Conservation (phyloP, 2,329 filamentous ascomycete species). For the Trichophyton verrucosum region DNA sequence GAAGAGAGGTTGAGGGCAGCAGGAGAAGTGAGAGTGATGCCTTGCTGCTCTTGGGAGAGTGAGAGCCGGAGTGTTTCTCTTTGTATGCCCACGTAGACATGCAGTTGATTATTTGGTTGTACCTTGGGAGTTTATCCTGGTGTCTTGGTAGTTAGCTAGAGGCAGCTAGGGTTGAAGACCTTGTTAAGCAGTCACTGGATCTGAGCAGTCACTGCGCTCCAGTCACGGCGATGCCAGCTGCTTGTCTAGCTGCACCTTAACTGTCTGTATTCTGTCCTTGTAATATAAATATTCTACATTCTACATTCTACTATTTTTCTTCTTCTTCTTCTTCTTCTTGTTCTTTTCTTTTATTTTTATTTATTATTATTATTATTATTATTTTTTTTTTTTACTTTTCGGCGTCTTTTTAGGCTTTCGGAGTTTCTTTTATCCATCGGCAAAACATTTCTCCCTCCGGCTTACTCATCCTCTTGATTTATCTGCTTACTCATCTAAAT, state of each 20-base stretch:
- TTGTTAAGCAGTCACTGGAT: too few relatives aligned
- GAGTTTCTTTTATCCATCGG: not conserved
- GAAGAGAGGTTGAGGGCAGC: not conserved
- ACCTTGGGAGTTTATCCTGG: too few relatives aligned
- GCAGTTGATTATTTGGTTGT: too few relatives aligned
- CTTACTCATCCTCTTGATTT: not conserved
- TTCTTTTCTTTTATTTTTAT: not conserved
- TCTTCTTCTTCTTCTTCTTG: not conserved
- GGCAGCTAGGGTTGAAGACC: too few relatives aligned
- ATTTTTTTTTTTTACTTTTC: not conserved
- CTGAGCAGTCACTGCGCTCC: not conserved
- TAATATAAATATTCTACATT: not conserved
- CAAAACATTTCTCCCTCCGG: conserved; percentile 3
- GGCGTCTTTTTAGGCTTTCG: not conserved
- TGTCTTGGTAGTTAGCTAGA: too few relatives aligned
- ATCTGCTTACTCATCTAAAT: conserved; percentile 19
- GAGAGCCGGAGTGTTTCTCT: too few relatives aligned
- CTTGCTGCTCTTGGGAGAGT: too few relatives aligned
- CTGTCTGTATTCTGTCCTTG: too few relatives aligned
- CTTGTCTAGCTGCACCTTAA: too few relatives aligned
- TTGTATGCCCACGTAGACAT: too few relatives aligned
- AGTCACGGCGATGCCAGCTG: not conserved
- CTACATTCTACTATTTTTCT: too few relatives aligned
- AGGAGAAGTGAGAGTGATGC: not conserved
- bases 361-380: not conserved